Percentiles rank a stretch among this genome's conserved stretches.
phyloP scores from a whole-genome alignment of 805 yeast species.

The Suhomyces faveliae region DNA sequence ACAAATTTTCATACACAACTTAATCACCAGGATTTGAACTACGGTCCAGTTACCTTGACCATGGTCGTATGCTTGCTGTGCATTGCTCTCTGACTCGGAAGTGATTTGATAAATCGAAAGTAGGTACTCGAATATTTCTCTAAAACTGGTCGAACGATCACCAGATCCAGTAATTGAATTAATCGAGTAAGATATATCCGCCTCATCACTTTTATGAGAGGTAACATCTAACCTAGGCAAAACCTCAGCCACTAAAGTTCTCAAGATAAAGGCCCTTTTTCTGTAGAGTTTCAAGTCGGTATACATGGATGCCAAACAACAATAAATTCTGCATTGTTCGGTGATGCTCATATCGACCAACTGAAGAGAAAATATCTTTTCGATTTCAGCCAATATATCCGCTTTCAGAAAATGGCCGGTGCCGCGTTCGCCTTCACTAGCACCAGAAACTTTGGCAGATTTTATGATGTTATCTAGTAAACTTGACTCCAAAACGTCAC shows the following conservation, averaged over 20 bases:
- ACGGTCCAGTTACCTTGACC: slow-evolving; percentile 47
- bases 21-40: slow-evolving; percentile 55
- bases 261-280: slow-evolving; percentile 66
- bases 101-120: slow-evolving; percentile 55
- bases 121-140: slow-evolving; percentile 47
- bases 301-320: slow-evolving; percentile 64
- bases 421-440: not conserved
- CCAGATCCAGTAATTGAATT: slow-evolving; percentile 5
- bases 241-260: slow-evolving; percentile 58
- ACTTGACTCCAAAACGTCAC: slow-evolving; percentile 35
- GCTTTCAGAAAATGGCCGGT: slow-evolving; percentile 21
- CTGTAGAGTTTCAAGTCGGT: slow-evolving; percentile 58
- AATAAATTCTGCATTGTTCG: slow-evolving; percentile 62
- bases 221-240: slow-evolving; percentile 36
- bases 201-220: slow-evolving; percentile 2
- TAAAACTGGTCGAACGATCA: slow-evolving; percentile 21
- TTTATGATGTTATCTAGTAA: slow-evolving; percentile 48
- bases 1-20: slow-evolving; percentile 52
- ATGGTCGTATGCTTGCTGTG: slow-evolving; percentile 20
- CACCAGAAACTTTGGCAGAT: slow-evolving; percentile 22
- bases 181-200: not conserved
- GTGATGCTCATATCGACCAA: slow-evolving; percentile 33
- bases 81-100: slow-evolving; percentile 28
- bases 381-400: slow-evolving; percentile 44
- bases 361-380: slow-evolving; percentile 36